Conservation (phyloP, 805 yeast genomes). For the Wickerhamiella domercqiae region DNA sequence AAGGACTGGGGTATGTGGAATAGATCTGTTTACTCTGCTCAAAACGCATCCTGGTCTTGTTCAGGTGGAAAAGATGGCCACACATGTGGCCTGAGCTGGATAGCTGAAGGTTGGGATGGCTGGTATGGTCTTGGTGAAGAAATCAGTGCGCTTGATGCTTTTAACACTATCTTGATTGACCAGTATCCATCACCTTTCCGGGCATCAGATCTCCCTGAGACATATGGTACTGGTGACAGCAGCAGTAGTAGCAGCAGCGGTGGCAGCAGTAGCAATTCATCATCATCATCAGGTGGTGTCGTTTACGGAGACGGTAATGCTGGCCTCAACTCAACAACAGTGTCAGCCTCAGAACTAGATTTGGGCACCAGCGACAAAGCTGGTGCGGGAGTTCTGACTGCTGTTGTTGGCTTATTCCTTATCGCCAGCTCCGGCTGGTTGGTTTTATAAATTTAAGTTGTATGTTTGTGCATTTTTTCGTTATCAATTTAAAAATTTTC, state of each 20-base stretch:
- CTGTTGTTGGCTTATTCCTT: slow-evolving; percentile 43
- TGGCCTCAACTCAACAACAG: slow-evolving; percentile 15
- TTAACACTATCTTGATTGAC: slow-evolving; percentile 20
- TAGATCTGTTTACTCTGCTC: slow-evolving; percentile 38
- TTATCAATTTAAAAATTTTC: not conserved
- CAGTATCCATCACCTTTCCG: slow-evolving; percentile 15
- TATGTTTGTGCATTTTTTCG: no score
- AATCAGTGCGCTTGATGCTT: slow-evolving; percentile 63
- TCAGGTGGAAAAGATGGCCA: slow-evolving; percentile 76
- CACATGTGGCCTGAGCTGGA: slow-evolving; percentile 84
- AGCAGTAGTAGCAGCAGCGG: slow-evolving; percentile 3
- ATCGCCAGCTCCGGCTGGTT: slow-evolving; percentile 52
- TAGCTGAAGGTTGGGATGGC: slow-evolving; percentile 48
- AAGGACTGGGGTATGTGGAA: slow-evolving; percentile 26
- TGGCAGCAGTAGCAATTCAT: slow-evolving; percentile 4
- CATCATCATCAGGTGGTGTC: slow-evolving; percentile 6
- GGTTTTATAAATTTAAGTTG: slow-evolving; percentile 6
- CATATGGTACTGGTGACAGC: slow-evolving; percentile 5
- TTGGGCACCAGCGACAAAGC: slow-evolving; percentile 43
- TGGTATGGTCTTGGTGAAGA: slow-evolving; percentile 81
- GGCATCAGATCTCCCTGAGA: slow-evolving; percentile 16
- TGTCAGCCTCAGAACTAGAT: slow-evolving; percentile 11
- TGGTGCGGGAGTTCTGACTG: slow-evolving; percentile 78
- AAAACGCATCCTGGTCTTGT: slow-evolving; percentile 69
- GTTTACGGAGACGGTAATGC: slow-evolving; percentile 19